Base-by-base conservation (phyloP, 1,284 basidiomycete genomes). In the Rhodotorula sp. region DNA sequence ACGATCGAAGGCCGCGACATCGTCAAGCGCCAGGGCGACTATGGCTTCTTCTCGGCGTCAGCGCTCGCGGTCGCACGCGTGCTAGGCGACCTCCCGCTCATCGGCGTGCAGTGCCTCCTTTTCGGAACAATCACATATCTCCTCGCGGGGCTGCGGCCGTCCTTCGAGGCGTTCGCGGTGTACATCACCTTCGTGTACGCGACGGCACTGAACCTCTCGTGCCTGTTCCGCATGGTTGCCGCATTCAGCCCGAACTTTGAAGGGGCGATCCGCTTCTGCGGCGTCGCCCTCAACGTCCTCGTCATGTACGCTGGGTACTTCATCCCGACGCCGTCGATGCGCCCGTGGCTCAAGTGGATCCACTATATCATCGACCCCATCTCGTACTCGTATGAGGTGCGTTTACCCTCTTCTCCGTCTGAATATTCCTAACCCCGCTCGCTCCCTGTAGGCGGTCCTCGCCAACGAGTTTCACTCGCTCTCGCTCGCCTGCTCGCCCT, bases 401-500 rank as follows among this genome's bases (percentile, higher is more conserved):
- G 70, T 41, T 32, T 12, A 5, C 25, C 32, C 2, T 13, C 12
- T 27, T 25, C 22, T 48, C 46, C 46, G 10, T 8, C 6, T 51
- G 13, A 15, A 3, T 15, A 13, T 12, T 15, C 13, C n/a, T 15
- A 6, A 15, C 9, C 50, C 5, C 3, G 12, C 50, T 2, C 50
- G 12, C n/a, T 17, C 50, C 3, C n/a, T 44, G 25, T 34, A 76
- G 66, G 74, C 73, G 7, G 71, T 77, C 44, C 73, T 73, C 58
- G 71, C 71, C 39, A 78, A 79, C 77, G 78, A 79, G 64, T 79
- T 79, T 68, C 67, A 70, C 39, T 50, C 60, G 19, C 72, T 65
- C 46, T 67, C 87, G 84, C 81, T 92, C 60, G 83, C 83, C 3
- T 93, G 91, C 76, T 88, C 91, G 77, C 87, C 88, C 22, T 83